phyloP scores from a whole-genome alignment of 1,139 yeast species.

The Suhomyces panamericanus region DNA sequence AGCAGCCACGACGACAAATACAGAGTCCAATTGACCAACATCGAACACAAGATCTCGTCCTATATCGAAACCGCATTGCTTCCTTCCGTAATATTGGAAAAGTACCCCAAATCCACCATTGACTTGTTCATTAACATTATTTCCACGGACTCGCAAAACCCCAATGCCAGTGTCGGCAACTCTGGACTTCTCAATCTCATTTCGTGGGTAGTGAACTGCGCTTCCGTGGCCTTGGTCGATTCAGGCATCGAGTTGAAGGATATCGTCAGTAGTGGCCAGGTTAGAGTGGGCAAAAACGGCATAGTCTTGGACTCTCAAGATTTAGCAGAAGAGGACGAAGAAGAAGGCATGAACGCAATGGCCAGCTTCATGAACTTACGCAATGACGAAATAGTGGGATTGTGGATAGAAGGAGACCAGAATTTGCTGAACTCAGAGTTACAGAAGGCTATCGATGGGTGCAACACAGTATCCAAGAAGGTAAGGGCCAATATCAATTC shows the following conservation, averaged over 20 bases:
- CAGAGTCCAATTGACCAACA: constrained; percentile 40
- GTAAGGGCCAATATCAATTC: constrained; percentile 51
- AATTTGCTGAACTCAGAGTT: constrained; percentile 29
- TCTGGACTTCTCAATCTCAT: constrained; percentile 40
- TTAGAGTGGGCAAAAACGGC: constrained; percentile 21
- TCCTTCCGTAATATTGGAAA: constrained; percentile 63
- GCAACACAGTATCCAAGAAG: constrained; percentile 42
- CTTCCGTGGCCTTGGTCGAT: constrained; percentile 75
- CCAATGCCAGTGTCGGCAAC: constrained; percentile 25
- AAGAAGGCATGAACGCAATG: constrained; percentile 37
- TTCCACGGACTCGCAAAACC: constrained; percentile 31
- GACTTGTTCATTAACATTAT: constrained; percentile 75
- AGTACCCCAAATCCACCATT: constrained; percentile 88
- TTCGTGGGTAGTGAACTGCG: constrained; percentile 54
- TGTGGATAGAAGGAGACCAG: constrained; percentile 52
- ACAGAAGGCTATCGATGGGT: constrained; percentile 36
- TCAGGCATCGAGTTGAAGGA: constrained; percentile 81
- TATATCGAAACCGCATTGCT: constrained; percentile 59
- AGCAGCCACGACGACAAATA: constrained; percentile 33
- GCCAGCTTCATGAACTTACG: constrained; percentile 55
- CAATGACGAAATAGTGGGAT: constrained; percentile 54
- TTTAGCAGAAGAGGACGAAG: constrained; percentile 20
- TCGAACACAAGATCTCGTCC: constrained; percentile 54
- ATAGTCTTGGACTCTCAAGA: constrained; percentile 22
- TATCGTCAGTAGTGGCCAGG: constrained; percentile 72